A percentile compares a stretch with the other conserved stretches of the same genome.
These are phyloP conservation scores for Termitomyces sp. DNA, from an alignment of 768 basidiomycete species.

Conservation along the genomic window DNA sequence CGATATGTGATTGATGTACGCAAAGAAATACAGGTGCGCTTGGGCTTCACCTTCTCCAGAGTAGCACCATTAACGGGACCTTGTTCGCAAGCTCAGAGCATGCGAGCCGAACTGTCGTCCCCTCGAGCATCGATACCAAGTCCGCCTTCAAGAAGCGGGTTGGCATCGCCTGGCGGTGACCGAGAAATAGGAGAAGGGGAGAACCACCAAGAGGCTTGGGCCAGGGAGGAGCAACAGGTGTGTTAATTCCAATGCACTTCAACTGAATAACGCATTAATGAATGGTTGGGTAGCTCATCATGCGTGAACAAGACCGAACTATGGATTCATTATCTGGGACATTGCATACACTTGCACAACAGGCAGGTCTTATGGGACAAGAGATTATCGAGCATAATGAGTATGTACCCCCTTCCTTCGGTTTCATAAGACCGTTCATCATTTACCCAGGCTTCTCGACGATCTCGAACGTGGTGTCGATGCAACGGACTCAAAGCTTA, in stretches of 20 bases:
- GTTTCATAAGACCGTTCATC: background rate
- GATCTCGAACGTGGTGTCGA: constrained; percentile 78
- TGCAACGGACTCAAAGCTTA: constrained; percentile 60
- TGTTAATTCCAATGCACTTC: constrained; percentile 6
- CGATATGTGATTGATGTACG: constrained; percentile 75
- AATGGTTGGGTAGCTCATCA: constrained; percentile 58
- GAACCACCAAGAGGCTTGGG: constrained; percentile 78
- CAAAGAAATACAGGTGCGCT: constrained; percentile 72
- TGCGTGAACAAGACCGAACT: constrained; percentile 85
- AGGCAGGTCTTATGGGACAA: constrained; percentile 92
- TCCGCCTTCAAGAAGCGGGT: constrained; percentile 23
- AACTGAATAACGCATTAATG: background rate
- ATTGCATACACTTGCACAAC: constrained; percentile 76
- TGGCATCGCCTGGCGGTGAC: constrained; percentile 32
- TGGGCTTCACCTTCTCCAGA: background rate
- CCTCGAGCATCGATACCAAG: constrained; percentile 17
- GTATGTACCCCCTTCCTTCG: constrained; percentile 35
- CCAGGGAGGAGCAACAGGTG: constrained; percentile 82
- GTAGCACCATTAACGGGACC: constrained; percentile 21
- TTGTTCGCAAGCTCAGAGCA: constrained; percentile 58
- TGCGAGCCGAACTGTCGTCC: constrained; percentile 59
- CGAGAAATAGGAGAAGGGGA: constrained; percentile 32
- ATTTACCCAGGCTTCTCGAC: constrained; percentile 62
- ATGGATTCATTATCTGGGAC: constrained; percentile 88
- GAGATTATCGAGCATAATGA: constrained; percentile 92